Base-by-base conservation (phyloP, 768 basidiomycete genomes). In the Leccinum olivaceopallidum region DNA sequence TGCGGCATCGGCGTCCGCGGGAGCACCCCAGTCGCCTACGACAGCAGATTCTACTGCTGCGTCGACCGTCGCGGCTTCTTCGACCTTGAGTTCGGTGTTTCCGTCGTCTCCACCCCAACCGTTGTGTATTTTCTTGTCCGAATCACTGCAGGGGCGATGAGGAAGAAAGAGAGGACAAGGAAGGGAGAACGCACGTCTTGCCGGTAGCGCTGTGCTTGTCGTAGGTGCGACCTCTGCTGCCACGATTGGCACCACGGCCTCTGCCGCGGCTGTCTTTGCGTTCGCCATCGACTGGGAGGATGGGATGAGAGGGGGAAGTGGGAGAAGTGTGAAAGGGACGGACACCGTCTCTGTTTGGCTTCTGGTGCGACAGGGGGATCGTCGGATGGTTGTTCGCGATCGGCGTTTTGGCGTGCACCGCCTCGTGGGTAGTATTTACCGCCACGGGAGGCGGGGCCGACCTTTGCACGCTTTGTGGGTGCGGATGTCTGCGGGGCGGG, bases 91-190 rank as follows among this genome's bases (percentile, higher is more conserved):
- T 77, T 98, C 96, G 42, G 89, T 75, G 66, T 79, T 82, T 67
- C 90, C 94, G 67, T 95, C 92, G 64, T 95, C 93, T 47, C 90
- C 92, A 65, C 96, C 96, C 96, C 96, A 98, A 65, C 88, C 89
- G 72, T 94, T 90, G 74, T 93, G 90, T 68, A 95, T 78, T 80
- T 93, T 94, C 84, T 98, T 98, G 67, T 95, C 92, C 50, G 92
- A 89, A 78, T 98, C 96, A 74, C 92, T 95, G 63, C 13, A 60
- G 53, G 60, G 36, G 58, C 10, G 60, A 59, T 64, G 61, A 62
- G 63, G 53, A 60, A 56, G 51, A 30, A 24, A 50, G 57, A 4
- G 56, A 54, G n/a, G 18, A 32, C 32, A 12, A 44, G 10, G 60
- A 49, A 28, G 22, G 20, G 22, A 44, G 44, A 44, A 81, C 88